These are phyloP conservation scores for Talaromyces ruber DNA, from an alignment of 495 filamentous ascomycete genomes.

Conservation along the genomic window DNA sequence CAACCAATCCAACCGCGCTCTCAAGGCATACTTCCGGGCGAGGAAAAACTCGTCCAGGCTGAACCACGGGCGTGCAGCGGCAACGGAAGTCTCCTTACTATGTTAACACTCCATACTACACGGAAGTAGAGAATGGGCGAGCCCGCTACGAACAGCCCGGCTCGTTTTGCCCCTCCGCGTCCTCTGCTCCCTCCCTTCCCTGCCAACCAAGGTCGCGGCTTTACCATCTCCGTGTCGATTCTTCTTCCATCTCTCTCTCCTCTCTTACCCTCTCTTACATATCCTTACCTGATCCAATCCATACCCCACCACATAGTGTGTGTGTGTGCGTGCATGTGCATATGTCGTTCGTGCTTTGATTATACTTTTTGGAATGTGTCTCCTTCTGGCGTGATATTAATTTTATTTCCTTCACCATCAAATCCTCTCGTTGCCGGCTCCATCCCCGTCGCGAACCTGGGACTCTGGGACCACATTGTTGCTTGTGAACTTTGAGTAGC, in stretches of 20 bases:
- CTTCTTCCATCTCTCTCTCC: not conserved
- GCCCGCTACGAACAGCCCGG: no score
- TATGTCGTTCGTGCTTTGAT: not conserved
- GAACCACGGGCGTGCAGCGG: not conserved
- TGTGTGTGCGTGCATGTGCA: slow-evolving; percentile 8
- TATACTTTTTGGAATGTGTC: not conserved
- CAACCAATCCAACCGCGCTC: not conserved
- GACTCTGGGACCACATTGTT: not conserved
- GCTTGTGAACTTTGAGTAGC: not conserved
- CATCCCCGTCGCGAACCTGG: not conserved
- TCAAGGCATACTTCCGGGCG: not conserved
- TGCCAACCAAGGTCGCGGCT: not conserved
- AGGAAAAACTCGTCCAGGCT: not conserved
- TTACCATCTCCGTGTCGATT: not conserved
- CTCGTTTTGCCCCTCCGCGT: not conserved
- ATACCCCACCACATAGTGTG: not conserved
- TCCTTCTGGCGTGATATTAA: slow-evolving; percentile 1
- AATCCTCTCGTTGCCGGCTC: not conserved
- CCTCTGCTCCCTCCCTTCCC: slow-evolving; percentile 5
- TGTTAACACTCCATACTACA: no score
- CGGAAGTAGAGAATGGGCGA: no score
- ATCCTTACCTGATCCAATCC: not conserved
- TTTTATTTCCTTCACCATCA: not conserved
- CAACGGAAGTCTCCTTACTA: not conserved
- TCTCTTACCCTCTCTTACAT: not conserved